These are phyloP conservation scores for Puccinia polysora DNA, from an alignment of 1,284 basidiomycete species.

Conservation along the genomic window DNA sequence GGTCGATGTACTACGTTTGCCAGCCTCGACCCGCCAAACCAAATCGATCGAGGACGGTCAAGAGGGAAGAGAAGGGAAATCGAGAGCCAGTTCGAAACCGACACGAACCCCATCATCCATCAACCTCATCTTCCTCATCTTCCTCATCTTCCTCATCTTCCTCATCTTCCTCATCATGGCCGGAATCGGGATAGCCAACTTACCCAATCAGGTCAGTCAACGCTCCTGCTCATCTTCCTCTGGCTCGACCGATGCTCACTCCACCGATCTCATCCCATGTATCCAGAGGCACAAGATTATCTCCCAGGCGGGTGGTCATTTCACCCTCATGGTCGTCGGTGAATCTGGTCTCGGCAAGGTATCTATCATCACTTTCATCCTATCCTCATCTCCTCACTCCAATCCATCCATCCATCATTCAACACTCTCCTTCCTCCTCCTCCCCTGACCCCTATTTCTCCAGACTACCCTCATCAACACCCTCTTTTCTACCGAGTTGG, in stretches of 20 bases:
- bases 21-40: too few relatives aligned
- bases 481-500: conserved; percentile 95
- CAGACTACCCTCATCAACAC: conserved; percentile 92
- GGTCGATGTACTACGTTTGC: too few relatives aligned
- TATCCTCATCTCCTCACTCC: background rate
- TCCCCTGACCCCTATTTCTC: too few relatives aligned
- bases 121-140: too few relatives aligned
- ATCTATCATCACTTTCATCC: conserved; percentile 44
- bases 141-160: too few relatives aligned
- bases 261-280: background rate
- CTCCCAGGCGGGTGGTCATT: conserved; percentile 91
- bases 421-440: background rate
- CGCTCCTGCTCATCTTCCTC: conserved; percentile 48
- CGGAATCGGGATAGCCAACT: conserved; percentile 67
- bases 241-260: background rate
- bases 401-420: too few relatives aligned
- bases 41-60: too few relatives aligned
- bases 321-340: conserved; percentile 99
- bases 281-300: conserved; percentile 58
- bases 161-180: conserved; percentile 37
- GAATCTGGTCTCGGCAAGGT: conserved; percentile 78
- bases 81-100: too few relatives aligned
- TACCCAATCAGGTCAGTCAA: conserved; percentile 84
- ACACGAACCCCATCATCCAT: too few relatives aligned
- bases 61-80: too few relatives aligned